Evolutionary conservation across 2,329 filamentous ascomycete genomes (phyloP).

Genomic region (Ceratocystis destructans): DNA sequence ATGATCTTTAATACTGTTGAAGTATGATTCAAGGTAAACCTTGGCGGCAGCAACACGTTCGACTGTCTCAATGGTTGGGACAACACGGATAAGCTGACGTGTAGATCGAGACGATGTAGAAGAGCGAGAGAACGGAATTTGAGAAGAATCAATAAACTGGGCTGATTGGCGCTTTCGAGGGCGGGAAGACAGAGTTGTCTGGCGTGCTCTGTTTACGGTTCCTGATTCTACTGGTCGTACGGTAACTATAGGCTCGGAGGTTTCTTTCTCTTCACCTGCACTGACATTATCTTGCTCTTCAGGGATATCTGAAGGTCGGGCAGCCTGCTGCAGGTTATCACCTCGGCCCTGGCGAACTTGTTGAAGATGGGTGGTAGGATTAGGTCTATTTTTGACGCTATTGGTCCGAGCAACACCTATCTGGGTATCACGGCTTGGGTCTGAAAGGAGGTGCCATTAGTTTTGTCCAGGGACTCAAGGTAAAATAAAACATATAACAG

Average conservation of each 20-base stretch:
- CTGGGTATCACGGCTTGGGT: slow-evolving; percentile 7
- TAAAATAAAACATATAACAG: no score
- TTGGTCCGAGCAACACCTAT: neutral
- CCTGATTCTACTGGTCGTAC: neutral
- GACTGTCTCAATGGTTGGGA: slow-evolving; percentile 42
- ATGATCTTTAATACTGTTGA: slow-evolving; percentile 51
- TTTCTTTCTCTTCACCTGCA: neutral
- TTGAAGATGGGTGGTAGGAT: neutral
- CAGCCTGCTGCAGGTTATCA: neutral
- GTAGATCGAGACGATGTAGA: neutral
- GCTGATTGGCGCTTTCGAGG: neutral
- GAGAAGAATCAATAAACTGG: neutral
- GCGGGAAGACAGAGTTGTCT: neutral
- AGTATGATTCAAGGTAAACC: slow-evolving; percentile 74
- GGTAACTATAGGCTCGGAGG: neutral
- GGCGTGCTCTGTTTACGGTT: slow-evolving; percentile 3
- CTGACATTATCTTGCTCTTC: neutral
- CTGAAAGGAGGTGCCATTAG: neutral
- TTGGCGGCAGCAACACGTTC: slow-evolving; percentile 72
- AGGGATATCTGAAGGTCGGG: neutral
- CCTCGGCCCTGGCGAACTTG: slow-evolving; percentile 1
- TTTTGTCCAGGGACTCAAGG: neutral
- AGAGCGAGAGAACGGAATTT: neutral
- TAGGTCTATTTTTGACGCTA: neutral
- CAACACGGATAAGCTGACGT: neutral